phyloP scores from a whole-genome alignment of 192 early-diverging fungal genomes.

The Umbelopsis ramanniana region DNA sequence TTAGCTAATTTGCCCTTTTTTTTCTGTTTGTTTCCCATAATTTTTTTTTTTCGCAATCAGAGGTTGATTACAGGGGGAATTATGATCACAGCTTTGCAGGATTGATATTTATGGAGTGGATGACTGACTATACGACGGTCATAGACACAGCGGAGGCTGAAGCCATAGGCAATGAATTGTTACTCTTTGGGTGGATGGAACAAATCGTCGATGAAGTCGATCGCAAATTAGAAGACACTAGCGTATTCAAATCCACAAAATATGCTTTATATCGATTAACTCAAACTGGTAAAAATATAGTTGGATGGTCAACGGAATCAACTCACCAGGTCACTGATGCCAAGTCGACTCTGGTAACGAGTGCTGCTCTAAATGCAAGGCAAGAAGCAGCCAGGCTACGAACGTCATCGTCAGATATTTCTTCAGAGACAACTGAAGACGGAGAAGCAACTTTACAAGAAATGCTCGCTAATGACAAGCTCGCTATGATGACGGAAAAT shows the following conservation, averaged over 20 bases:
- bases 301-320: slow-evolving; percentile 34
- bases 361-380: not conserved
- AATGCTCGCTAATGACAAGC: slow-evolving; percentile 17
- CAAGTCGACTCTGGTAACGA: not conserved
- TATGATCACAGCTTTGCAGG: slow-evolving; percentile 54
- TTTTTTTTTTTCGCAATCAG: not conserved
- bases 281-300: slow-evolving; percentile 34
- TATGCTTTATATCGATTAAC: slow-evolving; percentile 46
- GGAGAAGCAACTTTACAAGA: slow-evolving; percentile 18
- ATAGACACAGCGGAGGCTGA: slow-evolving; percentile 55
- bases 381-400: not conserved
- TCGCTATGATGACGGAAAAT: slow-evolving; percentile 7
- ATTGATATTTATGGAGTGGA: slow-evolving; percentile 49
- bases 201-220: slow-evolving; percentile 34
- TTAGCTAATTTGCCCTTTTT: too few species aligned
- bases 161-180: slow-evolving; percentile 50
- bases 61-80: slow-evolving; percentile 29
- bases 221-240: slow-evolving; percentile 7
- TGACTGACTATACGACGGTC: slow-evolving; percentile 55
- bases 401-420: not conserved
- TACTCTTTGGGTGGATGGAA: slow-evolving; percentile 52
- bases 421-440: not conserved
- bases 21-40: too few species aligned
- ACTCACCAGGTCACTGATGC: not conserved
- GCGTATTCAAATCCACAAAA: slow-evolving; percentile 38